Evolutionary conservation across 345 rosid species (phyloP).

Genomic region (Citrus australasica): DNA sequence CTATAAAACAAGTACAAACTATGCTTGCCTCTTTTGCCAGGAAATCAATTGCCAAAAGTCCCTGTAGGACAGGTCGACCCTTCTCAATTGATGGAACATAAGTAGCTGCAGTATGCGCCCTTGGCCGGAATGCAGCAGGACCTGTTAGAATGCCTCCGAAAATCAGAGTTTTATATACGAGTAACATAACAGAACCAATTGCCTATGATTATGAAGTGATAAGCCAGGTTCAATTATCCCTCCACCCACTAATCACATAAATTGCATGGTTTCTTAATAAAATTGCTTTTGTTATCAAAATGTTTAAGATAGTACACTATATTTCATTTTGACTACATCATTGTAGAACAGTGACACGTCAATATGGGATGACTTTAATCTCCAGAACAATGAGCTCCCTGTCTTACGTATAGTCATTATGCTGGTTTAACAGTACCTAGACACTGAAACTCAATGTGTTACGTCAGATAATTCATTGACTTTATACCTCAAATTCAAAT

Average conservation of each 20-base stretch:
- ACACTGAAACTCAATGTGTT: not conserved
- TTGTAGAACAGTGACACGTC: not conserved
- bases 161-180: constrained; percentile 12
- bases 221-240: not conserved
- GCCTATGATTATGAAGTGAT: not conserved
- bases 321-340: not conserved
- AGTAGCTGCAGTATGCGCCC: constrained; percentile 56
- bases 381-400: not conserved
- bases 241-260: not conserved
- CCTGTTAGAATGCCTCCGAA: constrained; percentile 44
- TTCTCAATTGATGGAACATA: constrained; percentile 78
- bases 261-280: not conserved
- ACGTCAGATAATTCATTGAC: not conserved
- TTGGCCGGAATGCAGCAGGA: constrained; percentile 96
- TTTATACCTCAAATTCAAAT: not conserved
- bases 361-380: not conserved
- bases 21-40: constrained; percentile 88
- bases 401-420: not conserved
- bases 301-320: not conserved
- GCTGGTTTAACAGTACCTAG: not conserved
- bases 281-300: not conserved
- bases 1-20: constrained; percentile 13
- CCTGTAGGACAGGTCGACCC: constrained; percentile 97
- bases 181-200: not conserved
- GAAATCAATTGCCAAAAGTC: constrained; percentile 93